These are phyloP conservation scores for Athelia sp. DNA, from an alignment of 1,284 basidiomycete species.

Conservation along the genomic window DNA sequence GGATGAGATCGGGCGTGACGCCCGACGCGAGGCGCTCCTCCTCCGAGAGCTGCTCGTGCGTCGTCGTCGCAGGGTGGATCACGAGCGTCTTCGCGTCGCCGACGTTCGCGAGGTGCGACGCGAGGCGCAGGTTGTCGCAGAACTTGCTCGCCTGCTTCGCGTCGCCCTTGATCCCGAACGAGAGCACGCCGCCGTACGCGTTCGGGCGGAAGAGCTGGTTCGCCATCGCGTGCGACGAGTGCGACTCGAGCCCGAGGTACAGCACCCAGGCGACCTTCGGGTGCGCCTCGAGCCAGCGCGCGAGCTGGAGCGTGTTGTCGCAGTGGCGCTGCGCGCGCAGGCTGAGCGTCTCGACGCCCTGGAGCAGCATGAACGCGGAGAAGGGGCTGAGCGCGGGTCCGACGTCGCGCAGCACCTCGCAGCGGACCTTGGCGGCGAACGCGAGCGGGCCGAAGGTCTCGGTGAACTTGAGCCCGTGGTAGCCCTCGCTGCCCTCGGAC, in stretches of 20 bases:
- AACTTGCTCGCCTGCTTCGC: too few relatives aligned
- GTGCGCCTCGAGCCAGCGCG: slow-evolving; percentile 24
- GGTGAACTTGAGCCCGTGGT: slow-evolving; percentile 62
- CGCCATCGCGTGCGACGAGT: slow-evolving; percentile 43
- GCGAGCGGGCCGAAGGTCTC: slow-evolving; percentile 74
- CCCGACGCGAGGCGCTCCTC: slow-evolving; percentile 66
- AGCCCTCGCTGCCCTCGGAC: too few relatives aligned
- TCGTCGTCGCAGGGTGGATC: slow-evolving; percentile 76
- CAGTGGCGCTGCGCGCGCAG: too few relatives aligned
- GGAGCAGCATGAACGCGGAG: slow-evolving; percentile 75
- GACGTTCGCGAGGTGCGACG: too few relatives aligned
- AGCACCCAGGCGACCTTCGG: slow-evolving; percentile 45
- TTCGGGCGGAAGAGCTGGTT: slow-evolving; percentile 34
- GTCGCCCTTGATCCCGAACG: slow-evolving; percentile 56
- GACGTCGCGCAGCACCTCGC: slow-evolving; percentile 75
- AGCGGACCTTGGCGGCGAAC: slow-evolving; percentile 71
- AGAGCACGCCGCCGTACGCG: slow-evolving; percentile 53
- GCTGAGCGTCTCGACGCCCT: slow-evolving; percentile 86
- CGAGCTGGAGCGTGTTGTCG: slow-evolving; percentile 47
- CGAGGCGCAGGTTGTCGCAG: too few relatives aligned
- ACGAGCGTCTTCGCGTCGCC: too few relatives aligned
- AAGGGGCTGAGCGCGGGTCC: slow-evolving; percentile 87
- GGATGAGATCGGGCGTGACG: too few relatives aligned
- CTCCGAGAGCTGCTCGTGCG: slow-evolving; percentile 72
- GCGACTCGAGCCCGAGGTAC: slow-evolving; percentile 49